These are phyloP conservation scores for Penicillium sp. DNA, from an alignment of 2,329 filamentous ascomycete species.

Conservation along the genomic window DNA sequence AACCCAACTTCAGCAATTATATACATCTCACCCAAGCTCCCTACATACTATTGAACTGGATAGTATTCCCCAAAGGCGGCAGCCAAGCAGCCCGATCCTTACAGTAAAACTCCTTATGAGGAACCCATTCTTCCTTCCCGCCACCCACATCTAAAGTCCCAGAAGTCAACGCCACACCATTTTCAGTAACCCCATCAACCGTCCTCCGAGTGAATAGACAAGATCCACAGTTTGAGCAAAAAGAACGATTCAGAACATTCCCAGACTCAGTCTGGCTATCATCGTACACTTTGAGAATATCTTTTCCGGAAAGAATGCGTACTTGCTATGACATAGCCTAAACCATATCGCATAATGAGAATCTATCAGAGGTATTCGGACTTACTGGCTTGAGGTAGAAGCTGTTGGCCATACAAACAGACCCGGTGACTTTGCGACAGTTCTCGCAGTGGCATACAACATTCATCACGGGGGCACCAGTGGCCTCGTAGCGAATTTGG, in stretches of 20 bases:
- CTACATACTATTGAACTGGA: not conserved
- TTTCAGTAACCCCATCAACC: not conserved
- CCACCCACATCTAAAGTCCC: not conserved
- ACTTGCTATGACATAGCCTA: conserved; percentile 7
- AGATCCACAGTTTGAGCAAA: conserved; percentile 23
- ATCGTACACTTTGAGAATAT: conserved; percentile 15
- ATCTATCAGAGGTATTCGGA: not conserved
- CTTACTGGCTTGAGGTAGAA: conserved; percentile 14
- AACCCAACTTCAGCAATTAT: too few relatives aligned
- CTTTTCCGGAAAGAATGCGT: conserved; percentile 8
- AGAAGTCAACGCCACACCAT: not conserved
- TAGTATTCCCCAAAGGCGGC: not conserved
- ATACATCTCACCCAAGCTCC: not conserved
- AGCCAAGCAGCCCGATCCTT: not conserved
- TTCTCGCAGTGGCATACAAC: conserved; percentile 26
- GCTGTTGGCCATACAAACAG: conserved; percentile 23
- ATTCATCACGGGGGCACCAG: conserved; percentile 10
- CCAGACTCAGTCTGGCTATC: conserved; percentile 11
- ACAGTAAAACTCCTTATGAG: not conserved
- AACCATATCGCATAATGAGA: not conserved
- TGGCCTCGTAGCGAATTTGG: conserved; percentile 18
- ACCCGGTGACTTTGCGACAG: conserved; percentile 25
- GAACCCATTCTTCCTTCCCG: not conserved
- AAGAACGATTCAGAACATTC: conserved; percentile 13
- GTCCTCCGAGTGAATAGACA: conserved; percentile 3